These are phyloP conservation scores for Phytopythium boreale DNA, from an alignment of 352 stramenopile species.

Conservation along the genomic window DNA sequence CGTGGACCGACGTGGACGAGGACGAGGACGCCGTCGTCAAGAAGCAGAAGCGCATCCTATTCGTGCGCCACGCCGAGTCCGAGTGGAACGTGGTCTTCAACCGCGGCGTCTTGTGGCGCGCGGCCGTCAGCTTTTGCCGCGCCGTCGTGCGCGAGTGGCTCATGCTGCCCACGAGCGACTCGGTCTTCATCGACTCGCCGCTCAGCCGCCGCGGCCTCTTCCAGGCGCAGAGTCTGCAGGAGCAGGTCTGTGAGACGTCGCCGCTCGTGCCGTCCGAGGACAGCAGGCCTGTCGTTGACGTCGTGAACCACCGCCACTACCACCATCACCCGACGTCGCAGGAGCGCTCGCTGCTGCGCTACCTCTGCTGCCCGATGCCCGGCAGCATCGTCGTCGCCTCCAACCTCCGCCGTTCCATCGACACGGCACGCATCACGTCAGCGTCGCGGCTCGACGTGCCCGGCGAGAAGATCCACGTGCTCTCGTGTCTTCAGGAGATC, in stretches of 20 bases:
- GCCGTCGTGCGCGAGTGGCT: constrained; percentile 66
- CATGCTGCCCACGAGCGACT: constrained; percentile 60
- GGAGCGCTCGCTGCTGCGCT: constrained; percentile 34
- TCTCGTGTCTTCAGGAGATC: constrained; percentile 84
- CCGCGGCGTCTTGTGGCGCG: constrained; percentile 48
- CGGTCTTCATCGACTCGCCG: constrained; percentile 83
- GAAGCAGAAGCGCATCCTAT: constrained; percentile 63
- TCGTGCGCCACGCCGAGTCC: constrained; percentile 85
- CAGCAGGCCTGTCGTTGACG: not conserved
- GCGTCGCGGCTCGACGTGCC: constrained; percentile 46
- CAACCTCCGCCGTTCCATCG: constrained; percentile 73
- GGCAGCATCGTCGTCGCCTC: constrained; percentile 66
- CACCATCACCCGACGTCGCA: constrained; percentile 14
- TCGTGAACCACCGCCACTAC: constrained; percentile 11
- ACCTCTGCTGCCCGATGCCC: constrained; percentile 42
- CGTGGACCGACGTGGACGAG: not conserved
- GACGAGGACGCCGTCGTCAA: constrained; percentile 1
- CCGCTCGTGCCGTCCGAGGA: not conserved
- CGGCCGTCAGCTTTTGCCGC: constrained; percentile 43
- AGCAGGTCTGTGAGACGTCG: constrained; percentile 32
- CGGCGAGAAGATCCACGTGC: constrained; percentile 71
- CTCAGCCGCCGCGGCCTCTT: constrained; percentile 55
- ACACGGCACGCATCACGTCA: constrained; percentile 77
- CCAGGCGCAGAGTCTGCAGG: constrained; percentile 56
- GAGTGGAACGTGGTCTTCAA: constrained; percentile 91